Conservation (phyloP, 495 filamentous ascomycete species). For the Barbatosphaeria neglecta region DNA sequence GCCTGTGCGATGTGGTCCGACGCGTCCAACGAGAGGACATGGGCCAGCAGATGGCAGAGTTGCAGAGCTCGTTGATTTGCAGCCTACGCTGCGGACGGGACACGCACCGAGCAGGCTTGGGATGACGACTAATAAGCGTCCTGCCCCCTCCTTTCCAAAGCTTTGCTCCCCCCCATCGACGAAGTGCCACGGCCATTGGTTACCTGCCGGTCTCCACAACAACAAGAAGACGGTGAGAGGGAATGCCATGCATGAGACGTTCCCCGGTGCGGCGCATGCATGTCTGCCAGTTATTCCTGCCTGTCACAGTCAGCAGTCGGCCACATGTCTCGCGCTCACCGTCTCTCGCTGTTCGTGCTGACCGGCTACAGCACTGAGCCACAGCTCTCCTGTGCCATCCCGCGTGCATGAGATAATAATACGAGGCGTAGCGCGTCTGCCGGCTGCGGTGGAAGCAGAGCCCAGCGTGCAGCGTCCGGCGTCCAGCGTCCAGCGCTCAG, state of each 20-base stretch:
- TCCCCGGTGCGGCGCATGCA: not conserved
- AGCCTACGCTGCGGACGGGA: not conserved
- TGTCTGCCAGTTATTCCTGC: not conserved
- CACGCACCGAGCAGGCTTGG: not conserved
- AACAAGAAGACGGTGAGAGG: constrained; percentile 1
- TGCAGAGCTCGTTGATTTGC: not conserved
- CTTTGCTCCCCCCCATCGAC: no score
- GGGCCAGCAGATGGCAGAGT: not conserved
- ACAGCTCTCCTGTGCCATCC: not conserved
- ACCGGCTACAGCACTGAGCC: constrained; percentile 1
- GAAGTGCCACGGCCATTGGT: no score
- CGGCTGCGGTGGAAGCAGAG: no score
- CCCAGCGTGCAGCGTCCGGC: no score
- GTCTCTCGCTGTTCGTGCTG: not conserved
- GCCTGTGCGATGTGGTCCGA: not conserved
- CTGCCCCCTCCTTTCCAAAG: no score
- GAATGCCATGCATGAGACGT: not conserved
- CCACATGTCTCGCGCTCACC: not conserved
- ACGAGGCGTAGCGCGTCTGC: not conserved
- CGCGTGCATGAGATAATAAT: not conserved
- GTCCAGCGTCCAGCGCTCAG: no score
- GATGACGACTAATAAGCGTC: no score
- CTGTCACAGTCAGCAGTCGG: not conserved
- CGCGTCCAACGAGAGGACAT: not conserved
- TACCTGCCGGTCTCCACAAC: not conserved